Base-by-base conservation (phyloP, 805 yeast genomes). In the Candida saitoana region DNA sequence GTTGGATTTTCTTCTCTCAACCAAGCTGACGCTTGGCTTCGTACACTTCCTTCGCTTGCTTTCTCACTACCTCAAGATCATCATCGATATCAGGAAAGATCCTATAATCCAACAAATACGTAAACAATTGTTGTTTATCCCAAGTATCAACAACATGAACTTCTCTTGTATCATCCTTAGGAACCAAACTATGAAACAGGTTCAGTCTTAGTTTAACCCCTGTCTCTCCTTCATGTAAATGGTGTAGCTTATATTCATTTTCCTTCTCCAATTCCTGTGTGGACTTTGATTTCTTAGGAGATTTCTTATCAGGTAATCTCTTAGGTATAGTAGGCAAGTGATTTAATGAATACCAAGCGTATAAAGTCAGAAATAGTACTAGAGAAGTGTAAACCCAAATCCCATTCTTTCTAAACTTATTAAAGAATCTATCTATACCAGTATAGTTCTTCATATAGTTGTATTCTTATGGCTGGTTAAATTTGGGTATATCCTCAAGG, bases 381-480 rank as follows among this genome's bases (percentile, higher is more conserved):
- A 69, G 30, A 3, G 60, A 53, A 3, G 68, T 49, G 43, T 63
- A 69, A 16, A 67, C 25, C 43, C 63, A 62, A 39, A 67, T 62
- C 6, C 71, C 67, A 30, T 60, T 61, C 37, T 65, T 56, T 49
- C 60, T 62, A 44, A 64, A 41, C 44, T 48, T 50, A 48, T 56
- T 56, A 41, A 65, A 49, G 16, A 54, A 48, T 27, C 63, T 48
- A 41, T 67, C 68, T 8, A 68, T 43, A 9, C 61, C 55, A 5
- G 70, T 57, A 49, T 42, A 45, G 32, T 45, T 52, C 46, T 25
- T 35, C 39, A 29, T 29, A 6, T 11, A 22, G 6, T 7, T 7
- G 9, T 7, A 22, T 22, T 9, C 6, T 22, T 22, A 22, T n/a
- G n/a, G n/a, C n/a, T n/a, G n/a, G n/a, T n/a, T n/a, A n/a, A n/a